A percentile compares a stretch with the other conserved stretches of the same genome.
Evolutionary conservation across 768 basidiomycete species (phyloP).

Genomic region (Macrolepiota albuminosa): DNA sequence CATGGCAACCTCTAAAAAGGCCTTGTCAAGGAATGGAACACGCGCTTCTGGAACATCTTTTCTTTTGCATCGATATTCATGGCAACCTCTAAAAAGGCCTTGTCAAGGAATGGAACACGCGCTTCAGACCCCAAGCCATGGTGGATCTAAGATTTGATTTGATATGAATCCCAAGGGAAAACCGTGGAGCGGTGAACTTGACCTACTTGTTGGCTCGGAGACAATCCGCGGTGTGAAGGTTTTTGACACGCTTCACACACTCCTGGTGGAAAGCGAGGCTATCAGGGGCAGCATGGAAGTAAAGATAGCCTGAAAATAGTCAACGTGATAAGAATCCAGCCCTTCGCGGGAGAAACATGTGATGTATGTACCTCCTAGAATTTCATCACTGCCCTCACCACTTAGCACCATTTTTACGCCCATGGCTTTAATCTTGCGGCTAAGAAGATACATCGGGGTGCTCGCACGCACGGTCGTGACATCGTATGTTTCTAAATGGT

Average conservation of each 20-base stretch:
- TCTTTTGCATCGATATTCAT: slow-evolving; percentile 87
- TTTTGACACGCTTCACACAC: slow-evolving; percentile 91
- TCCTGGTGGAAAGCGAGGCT: slow-evolving; percentile 90
- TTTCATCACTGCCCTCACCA: slow-evolving; percentile 97
- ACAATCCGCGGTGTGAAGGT: slow-evolving; percentile 96
- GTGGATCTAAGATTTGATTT: slow-evolving; percentile 59
- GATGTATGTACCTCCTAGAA: slow-evolving; percentile 71
- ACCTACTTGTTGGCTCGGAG: slow-evolving; percentile 94
- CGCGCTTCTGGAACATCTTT: slow-evolving; percentile 94
- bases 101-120: slow-evolving; percentile 98
- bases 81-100: slow-evolving; percentile 87
- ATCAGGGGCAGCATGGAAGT: slow-evolving; percentile 98
- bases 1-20: slow-evolving; percentile 93
- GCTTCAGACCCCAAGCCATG: slow-evolving; percentile 99
- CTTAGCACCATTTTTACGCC: slow-evolving; percentile 99
- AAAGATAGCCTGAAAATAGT: slow-evolving; percentile 74
- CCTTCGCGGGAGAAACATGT: neutral
- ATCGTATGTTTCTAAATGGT: slow-evolving; percentile 98
- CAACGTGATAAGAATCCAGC: neutral
- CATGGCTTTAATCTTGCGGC: slow-evolving; percentile 98
- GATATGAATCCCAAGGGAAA: neutral
- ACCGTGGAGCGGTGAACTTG: neutral
- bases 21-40: slow-evolving; percentile 97
- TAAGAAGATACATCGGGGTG: slow-evolving; percentile 98
- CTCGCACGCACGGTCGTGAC: slow-evolving; percentile 97